Base-by-base conservation (phyloP, 1,139 yeast species). In the Taiozyma onychis region DNA sequence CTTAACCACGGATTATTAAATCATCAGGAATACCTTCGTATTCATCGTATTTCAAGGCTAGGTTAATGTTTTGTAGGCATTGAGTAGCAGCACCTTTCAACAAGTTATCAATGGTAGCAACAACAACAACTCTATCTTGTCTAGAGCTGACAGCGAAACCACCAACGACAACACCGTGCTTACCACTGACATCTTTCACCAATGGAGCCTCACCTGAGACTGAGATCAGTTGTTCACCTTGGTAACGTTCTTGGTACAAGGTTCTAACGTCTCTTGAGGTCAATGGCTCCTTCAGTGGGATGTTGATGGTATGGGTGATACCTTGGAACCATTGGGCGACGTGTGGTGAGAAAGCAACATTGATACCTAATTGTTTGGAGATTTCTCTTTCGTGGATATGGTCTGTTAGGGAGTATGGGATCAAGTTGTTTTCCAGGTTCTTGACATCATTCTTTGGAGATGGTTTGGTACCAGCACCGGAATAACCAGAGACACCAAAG, bases 311-410 rank as follows among this genome's bases (percentile, higher is more conserved):
- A 65, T 87, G 88, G 2, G 96, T 77, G 60, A 93, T 93, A 60
- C 99, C 99, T 72, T 93, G 98, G 81, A 95, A 93, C 99, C 99
- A 93, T 69, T 88, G 96, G 3, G 97, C 99, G 52, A 93, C 99
- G 65, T 93, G 99, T 26, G 99, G 99, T 60, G 88, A 83, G 69
- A 93, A 93, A 3, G 96, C 93, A 49, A 93, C 91, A 41, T 81
- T 80, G 46, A 74, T 71, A 6, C 95, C 95, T 54, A 93, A 76
- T 62, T 86, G 95, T 34, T 76, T 67, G 44, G 96, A 86, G 57
- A 95, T 86, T 72, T 93, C 99, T 54, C 83, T 81, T 75, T 93
- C 99, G 66, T 93, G 99, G 54, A 93, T 84, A 69, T 93, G 99
- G 68, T 93, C 97, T 22, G 99, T 95, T 63, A 95, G 77, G 2